phyloP scores from a whole-genome alignment of 352 stramenopile species.

The Phytophthora podocarpi region DNA sequence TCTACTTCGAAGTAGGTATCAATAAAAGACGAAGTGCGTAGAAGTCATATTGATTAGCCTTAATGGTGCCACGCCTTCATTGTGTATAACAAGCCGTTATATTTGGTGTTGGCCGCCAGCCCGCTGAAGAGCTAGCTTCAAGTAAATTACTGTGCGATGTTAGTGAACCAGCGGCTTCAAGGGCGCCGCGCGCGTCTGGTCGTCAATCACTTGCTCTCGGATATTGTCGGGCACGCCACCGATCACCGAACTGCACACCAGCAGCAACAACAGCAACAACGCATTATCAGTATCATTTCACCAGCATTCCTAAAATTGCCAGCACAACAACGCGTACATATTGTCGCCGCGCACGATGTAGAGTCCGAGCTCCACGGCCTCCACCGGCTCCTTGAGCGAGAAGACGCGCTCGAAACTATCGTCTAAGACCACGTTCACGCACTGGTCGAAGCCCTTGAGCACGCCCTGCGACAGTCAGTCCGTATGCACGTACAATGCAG shows the following conservation, averaged over 20 bases:
- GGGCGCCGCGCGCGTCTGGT: slow-evolving; percentile 83
- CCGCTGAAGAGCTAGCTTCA: background rate
- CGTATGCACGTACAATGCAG: background rate
- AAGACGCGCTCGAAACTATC: slow-evolving; percentile 95
- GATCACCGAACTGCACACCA: slow-evolving; percentile 71
- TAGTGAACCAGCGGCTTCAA: slow-evolving; percentile 94
- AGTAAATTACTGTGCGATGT: slow-evolving; percentile 48
- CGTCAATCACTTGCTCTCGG: slow-evolving; percentile 91
- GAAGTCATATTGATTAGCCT: no score
- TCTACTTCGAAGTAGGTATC: no score
- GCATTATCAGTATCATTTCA: background rate
- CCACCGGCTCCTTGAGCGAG: slow-evolving; percentile 88
- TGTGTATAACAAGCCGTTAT: no score
- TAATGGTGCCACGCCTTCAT: no score
- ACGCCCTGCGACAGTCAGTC: slow-evolving; percentile 51
- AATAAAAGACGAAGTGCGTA: no score
- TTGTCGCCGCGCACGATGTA: slow-evolving; percentile 96
- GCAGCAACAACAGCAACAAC: no score
- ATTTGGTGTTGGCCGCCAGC: no score
- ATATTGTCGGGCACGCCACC: slow-evolving; percentile 87
- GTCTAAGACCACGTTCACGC: slow-evolving; percentile 93
- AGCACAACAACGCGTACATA: slow-evolving; percentile 61
- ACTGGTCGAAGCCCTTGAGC: slow-evolving; percentile 93
- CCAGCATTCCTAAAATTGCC: background rate
- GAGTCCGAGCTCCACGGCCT: slow-evolving; percentile 90